Evolutionary conservation across 2,329 filamentous ascomycete genomes (phyloP).

Genomic region (Botrytis deweyae): DNA sequence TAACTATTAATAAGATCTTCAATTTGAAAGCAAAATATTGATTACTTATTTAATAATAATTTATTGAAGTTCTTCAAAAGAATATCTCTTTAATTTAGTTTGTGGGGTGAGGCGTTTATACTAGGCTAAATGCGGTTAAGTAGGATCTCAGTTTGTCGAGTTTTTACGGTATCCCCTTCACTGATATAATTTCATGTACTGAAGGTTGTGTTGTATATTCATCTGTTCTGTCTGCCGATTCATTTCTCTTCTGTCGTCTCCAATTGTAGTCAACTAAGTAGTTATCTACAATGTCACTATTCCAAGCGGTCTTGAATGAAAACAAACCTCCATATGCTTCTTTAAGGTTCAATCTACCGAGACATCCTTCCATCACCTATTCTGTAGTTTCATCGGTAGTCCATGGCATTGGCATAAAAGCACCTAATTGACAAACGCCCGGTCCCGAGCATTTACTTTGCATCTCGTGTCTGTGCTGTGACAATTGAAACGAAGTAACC

Average conservation of each 20-base stretch:
- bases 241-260: not conserved
- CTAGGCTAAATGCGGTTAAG: too few relatives aligned
- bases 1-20: too few relatives aligned
- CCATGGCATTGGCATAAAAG: not conserved
- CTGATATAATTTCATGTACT: not conserved
- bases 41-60: too few relatives aligned
- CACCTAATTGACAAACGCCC: not conserved
- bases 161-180: not conserved
- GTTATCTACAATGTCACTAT: not conserved
- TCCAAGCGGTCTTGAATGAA: not conserved
- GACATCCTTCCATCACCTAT: not conserved
- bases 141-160: too few relatives aligned
- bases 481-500: not conserved
- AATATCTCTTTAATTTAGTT: too few relatives aligned
- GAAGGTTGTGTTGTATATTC: not conserved
- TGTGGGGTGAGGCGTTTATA: fast-evolving
- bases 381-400: not conserved
- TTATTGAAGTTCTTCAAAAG: too few relatives aligned
- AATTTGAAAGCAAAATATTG: too few relatives aligned
- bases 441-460: not conserved
- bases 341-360: not conserved
- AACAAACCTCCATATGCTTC: not conserved
- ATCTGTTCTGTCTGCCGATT: not conserved
- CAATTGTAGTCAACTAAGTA: not conserved
- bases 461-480: not conserved